Evolutionary conservation across 2,329 filamentous ascomycete species (phyloP), one percentile per base, ranked within the genome.

Genomic region (Pseudogymnoascus sp.): DNA sequence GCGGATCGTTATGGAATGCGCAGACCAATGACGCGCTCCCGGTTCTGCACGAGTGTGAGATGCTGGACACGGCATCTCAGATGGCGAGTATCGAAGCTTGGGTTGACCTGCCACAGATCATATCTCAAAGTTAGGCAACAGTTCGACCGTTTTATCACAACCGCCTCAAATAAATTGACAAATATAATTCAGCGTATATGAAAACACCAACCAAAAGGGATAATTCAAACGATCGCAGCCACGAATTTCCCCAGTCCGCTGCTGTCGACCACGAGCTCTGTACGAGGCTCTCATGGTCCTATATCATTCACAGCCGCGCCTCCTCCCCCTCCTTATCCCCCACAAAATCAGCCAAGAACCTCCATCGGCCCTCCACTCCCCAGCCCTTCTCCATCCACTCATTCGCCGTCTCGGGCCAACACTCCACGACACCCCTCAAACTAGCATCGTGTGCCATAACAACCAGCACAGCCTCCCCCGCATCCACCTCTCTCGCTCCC

Each of bases 401-500:
- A 64, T 80, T 78, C 11, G 76, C 73, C 7, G 64, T 68, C 60
- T 73, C 70, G 0, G 80, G 79, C 65, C 79, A 82, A 59, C 80
- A 76, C 1, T 78, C 76, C 0, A 78, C 67, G 1, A 78, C 69
- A 24, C 73, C 71, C 24, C 75, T 62, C 54, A 81, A 60, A 61
- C 68, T 71, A 54, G 70, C 68, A 65, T 81, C 79, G 65, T 81
- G 79, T 9, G 79, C 76, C 10, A 77, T 71, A 2, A 76, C 66
- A 3, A 79, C 70, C 13, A 81, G 69, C 3, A 81, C 66, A 47
- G 75, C 71, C 4, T 75, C 72, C 13, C 71, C 66, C 2, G 73
- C 77, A 65, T 81, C 78, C n/a, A 75, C 72, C 62, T 78, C 76
- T 59, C 76, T 74, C 29, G 81, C 60, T 60, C 79, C 79, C n/a